Evolutionary conservation across 495 filamentous ascomycete genomes (phyloP), one percentile per base, ranked within the genome.

Genomic region (Trichocladium uniseriatum): DNA sequence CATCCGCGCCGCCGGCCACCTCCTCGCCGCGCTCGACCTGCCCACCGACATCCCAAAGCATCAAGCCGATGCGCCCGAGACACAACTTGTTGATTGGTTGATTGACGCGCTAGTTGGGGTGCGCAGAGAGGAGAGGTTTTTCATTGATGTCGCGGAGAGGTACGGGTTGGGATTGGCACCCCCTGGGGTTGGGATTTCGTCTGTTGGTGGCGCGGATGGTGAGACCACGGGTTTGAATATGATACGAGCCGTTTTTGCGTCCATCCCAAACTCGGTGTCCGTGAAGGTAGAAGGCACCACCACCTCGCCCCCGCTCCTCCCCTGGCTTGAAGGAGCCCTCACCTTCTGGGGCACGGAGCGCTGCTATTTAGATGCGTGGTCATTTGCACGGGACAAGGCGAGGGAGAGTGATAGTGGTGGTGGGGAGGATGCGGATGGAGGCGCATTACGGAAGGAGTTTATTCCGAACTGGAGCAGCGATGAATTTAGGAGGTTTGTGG

Each of bases 301-400:
- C 45, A 15, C 40, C 49, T 40, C 54, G 11, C 49, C 36, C 3
- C 32, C 29, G 16, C 38, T 50, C 34, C 37, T 65, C 13, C 60
- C 59, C 1, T 68, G 60, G 61, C 61, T 88, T 14, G 82, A 87
- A 58, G 84, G 82, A 8, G 61, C 87, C 49, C 72, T 85, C 8
- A 76, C 85, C 18, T 72, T 88, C 16, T 90, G 84, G 81, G 80
- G 82, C 21, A 87, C 82, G 10, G 86, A 90, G 69, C 74, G 71
- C 3, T 75, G 71, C 51, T 84, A 83, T 60, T 48, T 83, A 5
- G 67, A 70, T 36, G 69, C 79, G 13, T 85, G 80, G 80, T 65
- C 66, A 44, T 79, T 73, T 65, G 79, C 79, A 20, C 49, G 43
- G 34, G 42, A 22, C 36, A 69, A 70, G 31, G 56, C 51, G 6